phyloP scores from a whole-genome alignment of 768 basidiomycete genomes.

The Pleurotus pulmonarius region DNA sequence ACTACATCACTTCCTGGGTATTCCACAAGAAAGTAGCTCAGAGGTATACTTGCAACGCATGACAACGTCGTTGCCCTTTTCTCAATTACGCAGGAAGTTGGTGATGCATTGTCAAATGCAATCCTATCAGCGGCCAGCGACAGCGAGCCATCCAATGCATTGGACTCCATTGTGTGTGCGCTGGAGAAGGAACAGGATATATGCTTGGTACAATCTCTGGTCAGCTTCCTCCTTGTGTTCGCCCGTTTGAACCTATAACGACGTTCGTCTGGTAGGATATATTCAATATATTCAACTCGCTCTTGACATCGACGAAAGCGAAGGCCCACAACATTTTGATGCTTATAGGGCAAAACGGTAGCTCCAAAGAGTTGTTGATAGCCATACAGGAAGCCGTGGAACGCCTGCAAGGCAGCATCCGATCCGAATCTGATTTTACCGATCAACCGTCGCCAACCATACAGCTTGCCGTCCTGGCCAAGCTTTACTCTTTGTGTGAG shows the following conservation, averaged over 20 bases:
- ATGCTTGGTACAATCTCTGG: neutral
- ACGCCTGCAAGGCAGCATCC: slow-evolving; percentile 22
- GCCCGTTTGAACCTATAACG: neutral
- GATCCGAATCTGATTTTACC: slow-evolving; percentile 2
- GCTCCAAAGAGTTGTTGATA: slow-evolving; percentile 44
- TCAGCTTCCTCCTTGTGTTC: neutral
- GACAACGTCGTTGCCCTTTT: neutral
- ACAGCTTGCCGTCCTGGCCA: slow-evolving; percentile 34
- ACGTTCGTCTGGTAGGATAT: slow-evolving; percentile 33
- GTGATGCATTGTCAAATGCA: neutral
- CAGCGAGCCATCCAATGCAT: neutral
- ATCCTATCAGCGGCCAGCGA: neutral
- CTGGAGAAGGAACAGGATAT: neutral
- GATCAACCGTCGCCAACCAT: slow-evolving; percentile 22
- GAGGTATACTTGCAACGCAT: neutral
- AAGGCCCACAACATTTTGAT: slow-evolving; percentile 35
- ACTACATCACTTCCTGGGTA: neutral
- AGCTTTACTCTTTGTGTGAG: slow-evolving; percentile 37
- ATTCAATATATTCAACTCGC: slow-evolving; percentile 35
- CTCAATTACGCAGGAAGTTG: neutral
- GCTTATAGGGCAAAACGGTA: slow-evolving; percentile 35
- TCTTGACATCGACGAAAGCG: slow-evolving; percentile 33
- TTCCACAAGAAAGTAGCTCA: neutral
- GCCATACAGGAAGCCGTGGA: slow-evolving; percentile 43
- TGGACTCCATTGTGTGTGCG: neutral